Conservation (phyloP, 345 rosid species). For the Schrenkiella parvula region DNA sequence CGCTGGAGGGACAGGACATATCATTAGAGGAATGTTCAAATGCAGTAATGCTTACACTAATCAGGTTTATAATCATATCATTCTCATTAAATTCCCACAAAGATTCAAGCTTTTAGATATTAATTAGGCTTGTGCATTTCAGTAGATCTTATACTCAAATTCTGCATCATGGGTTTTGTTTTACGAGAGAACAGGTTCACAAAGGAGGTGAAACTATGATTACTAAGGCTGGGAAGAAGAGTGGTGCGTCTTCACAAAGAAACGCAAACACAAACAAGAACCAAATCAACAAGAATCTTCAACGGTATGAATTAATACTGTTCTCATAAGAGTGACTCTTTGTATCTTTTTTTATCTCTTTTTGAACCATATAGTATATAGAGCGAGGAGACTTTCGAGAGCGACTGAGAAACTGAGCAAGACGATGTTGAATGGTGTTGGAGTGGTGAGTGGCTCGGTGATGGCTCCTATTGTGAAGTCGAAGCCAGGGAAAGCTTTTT, state of each 20-base stretch:
- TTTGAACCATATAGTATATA: slow-evolving; percentile 14
- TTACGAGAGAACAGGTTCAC: slow-evolving; percentile 40
- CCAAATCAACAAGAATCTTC: slow-evolving; percentile 62
- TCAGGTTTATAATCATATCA: slow-evolving; percentile 50
- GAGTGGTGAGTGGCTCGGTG: slow-evolving; percentile 55
- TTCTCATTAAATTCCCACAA: not conserved
- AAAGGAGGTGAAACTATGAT: slow-evolving; percentile 78
- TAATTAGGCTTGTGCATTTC: not conserved
- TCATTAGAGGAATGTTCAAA: slow-evolving; percentile 74
- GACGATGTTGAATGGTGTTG: slow-evolving; percentile 61
- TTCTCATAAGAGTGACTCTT: not conserved
- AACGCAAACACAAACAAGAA: slow-evolving; percentile 41
- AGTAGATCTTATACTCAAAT: not conserved
- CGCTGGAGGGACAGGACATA: slow-evolving; percentile 96
- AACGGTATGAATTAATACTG: slow-evolving; percentile 48
- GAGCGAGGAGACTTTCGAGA: slow-evolving; percentile 65
- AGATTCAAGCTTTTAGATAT: not conserved
- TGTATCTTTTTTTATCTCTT: not conserved
- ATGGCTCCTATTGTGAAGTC: slow-evolving; percentile 76
- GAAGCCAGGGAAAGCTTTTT: slow-evolving; percentile 68
- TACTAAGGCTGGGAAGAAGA: slow-evolving; percentile 42
- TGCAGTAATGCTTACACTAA: slow-evolving; percentile 79
- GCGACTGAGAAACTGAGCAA: slow-evolving; percentile 85
- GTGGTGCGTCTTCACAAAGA: slow-evolving; percentile 27
- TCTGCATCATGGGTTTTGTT: not conserved